These are phyloP conservation scores for Mycena epipterygia DNA, from an alignment of 768 basidiomycete species.

Conservation along the genomic window DNA sequence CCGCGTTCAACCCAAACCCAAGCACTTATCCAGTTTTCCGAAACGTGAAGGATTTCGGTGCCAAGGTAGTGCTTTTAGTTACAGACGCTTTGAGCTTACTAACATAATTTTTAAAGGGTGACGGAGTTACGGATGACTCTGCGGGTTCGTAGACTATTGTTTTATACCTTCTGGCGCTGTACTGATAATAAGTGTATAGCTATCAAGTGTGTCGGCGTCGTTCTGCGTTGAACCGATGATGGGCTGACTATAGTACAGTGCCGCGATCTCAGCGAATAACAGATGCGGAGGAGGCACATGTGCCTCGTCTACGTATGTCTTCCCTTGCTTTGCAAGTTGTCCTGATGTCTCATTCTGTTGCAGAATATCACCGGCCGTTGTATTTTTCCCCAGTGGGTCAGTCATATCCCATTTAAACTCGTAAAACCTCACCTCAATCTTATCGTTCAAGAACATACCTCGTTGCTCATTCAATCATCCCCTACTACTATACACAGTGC, in stretches of 20 bases:
- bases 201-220: slow-evolving; percentile 66
- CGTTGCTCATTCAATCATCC: slow-evolving; percentile 60
- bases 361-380: slow-evolving; percentile 77
- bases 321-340: not conserved
- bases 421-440: not conserved
- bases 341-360: slow-evolving; percentile 6
- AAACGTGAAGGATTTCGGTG: slow-evolving; percentile 74
- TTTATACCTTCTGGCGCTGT: not conserved
- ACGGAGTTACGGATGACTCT: slow-evolving; percentile 43
- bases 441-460: not conserved
- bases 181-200: slow-evolving; percentile 51
- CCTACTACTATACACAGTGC: slow-evolving; percentile 80
- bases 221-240: not conserved
- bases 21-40: slow-evolving; percentile 76
- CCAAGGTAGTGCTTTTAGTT: too few species aligned
- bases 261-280: slow-evolving; percentile 72
- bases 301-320: slow-evolving; percentile 69
- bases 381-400: slow-evolving; percentile 71
- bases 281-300: slow-evolving; percentile 76
- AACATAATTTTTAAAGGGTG: slow-evolving; percentile 8
- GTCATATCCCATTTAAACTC: not conserved
- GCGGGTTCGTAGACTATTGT: slow-evolving; percentile 47
- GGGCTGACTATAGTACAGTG: slow-evolving; percentile 50
- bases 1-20: slow-evolving; percentile 74
- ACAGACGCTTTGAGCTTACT: not conserved